Conservation (phyloP, 1,284 basidiomycete species). For the Cryptococcus maquisensis region DNA sequence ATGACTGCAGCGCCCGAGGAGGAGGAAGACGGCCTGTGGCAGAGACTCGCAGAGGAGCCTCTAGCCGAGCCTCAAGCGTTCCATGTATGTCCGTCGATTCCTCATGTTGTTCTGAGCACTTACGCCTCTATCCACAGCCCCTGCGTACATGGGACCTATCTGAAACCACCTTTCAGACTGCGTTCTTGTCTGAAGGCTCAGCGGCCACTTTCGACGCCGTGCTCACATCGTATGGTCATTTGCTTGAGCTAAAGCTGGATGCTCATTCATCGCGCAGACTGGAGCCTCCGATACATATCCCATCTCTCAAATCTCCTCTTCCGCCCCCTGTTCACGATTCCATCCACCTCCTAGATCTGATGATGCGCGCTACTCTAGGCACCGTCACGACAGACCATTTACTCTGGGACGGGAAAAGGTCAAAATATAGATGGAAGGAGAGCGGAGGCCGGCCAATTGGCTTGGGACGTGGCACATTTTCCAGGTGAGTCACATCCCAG, state of each 20-base stretch:
- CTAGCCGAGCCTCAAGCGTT: constrained; percentile 21
- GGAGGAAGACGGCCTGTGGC: constrained; percentile 5
- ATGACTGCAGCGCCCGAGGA: not conserved
- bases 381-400: constrained; percentile 26
- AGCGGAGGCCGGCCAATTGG: constrained; percentile 17
- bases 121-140: constrained; percentile 11
- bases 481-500: not conserved
- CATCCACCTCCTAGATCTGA: constrained; percentile 20
- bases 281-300: constrained; percentile 18
- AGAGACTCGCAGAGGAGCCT: constrained; percentile 1
- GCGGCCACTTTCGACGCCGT: constrained; percentile 28
- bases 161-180: not conserved
- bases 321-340: not conserved
- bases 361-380: constrained; percentile 36
- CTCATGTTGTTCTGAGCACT: not conserved
- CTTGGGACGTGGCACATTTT: constrained; percentile 8
- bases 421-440: constrained; percentile 22
- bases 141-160: constrained; percentile 26
- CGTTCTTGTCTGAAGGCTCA: constrained; percentile 25
- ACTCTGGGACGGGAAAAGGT: constrained; percentile 25
- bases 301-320: constrained; percentile 10
- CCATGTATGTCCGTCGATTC: constrained; percentile 7
- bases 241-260: not conserved
- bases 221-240: constrained; percentile 20
- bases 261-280: constrained; percentile 8